phyloP scores from a whole-genome alignment of 192 early-diverging fungal genomes.

The Powellomyces hirtus region DNA sequence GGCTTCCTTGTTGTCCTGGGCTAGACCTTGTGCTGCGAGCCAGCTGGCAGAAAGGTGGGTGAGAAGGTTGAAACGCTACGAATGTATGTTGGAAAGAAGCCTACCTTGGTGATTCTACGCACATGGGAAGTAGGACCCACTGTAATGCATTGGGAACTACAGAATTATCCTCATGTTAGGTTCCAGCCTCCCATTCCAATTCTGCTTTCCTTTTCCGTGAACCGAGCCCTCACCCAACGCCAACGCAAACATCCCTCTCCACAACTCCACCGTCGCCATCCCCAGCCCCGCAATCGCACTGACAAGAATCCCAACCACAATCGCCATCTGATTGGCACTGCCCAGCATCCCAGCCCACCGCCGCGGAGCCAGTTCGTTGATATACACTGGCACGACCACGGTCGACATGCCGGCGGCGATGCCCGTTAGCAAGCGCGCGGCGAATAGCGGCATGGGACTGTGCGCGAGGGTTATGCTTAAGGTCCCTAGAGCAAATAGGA shows the following conservation, averaged over 20 bases:
- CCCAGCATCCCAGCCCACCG: conserved; percentile 72
- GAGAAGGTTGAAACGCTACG: neutral
- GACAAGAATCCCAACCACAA: conserved; percentile 75
- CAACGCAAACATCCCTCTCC: conserved; percentile 72
- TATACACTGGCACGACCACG: conserved; percentile 79
- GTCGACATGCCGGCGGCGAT: conserved; percentile 72
- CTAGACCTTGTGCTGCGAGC: conserved; percentile 54
- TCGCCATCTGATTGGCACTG: conserved; percentile 81
- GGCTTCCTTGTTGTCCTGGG: conserved; percentile 61
- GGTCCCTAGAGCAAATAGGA: conserved; percentile 61
- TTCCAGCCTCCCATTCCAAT: too few species aligned
- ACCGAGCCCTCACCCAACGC: too few species aligned
- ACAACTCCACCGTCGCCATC: conserved; percentile 45
- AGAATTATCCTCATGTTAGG: too few species aligned
- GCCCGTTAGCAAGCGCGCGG: conserved; percentile 74
- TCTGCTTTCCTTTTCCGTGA: too few species aligned
- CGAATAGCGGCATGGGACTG: conserved; percentile 49
- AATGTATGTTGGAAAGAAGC: neutral
- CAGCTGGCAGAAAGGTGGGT: conserved; percentile 39
- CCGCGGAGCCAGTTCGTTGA: conserved; percentile 72
- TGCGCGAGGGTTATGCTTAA: conserved; percentile 60
- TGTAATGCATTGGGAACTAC: conserved; percentile 60
- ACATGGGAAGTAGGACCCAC: conserved; percentile 62
- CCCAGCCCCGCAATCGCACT: conserved; percentile 66
- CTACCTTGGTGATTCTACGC: conserved; percentile 74